Evolutionary conservation across 306 rosid species (phyloP), one percentile per base, ranked within the genome.

Genomic region (Rosa multiflora): DNA sequence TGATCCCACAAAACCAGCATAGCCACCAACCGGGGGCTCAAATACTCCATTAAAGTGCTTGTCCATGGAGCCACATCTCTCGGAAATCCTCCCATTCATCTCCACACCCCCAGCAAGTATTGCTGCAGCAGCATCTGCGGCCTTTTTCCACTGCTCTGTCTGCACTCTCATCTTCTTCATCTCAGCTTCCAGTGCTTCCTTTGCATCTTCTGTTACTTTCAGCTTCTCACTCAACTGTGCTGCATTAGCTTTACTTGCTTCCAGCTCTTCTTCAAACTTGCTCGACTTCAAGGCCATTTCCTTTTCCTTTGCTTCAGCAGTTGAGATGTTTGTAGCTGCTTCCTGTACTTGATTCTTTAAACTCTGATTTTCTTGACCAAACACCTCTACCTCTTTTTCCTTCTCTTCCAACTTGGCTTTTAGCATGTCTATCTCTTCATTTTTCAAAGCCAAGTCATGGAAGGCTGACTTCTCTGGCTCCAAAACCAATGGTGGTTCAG

Each of bases 111-210:
- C 94, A 8, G 94, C 88, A 44, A 93, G 91, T 58, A 93, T 89
- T 14, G 94, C 88, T 52, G 98, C 98, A 52, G 98, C 98, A 37
- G 98, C 98, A 85, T 93, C 98, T 11, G 98, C 97, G 17, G 98
- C 97, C 83, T 93, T 93, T 53, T 91, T 83, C 98, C 98, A 93
- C 75, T 93, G 98, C 47, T 89, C 98, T 14, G 97, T 93, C 80
- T 91, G 98, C 75, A 91, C 91, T 82, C 91, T 89, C 62, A 93
- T 84, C 87, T 84, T 93, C 89, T 89, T 93, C 91, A 91, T 91
- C 86, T 93, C 98, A 4, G 86, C 67, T 48, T 91, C 98, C 76
- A 93, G 44, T 17, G 77, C 86, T 42, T 87, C 94, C 79, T 86
- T 93, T 46, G 84, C 90, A 21, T 75, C 86, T 76, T 89, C 94